Conservation (phyloP, 148 eudicot species). For the Vaccinium vitisidaea region DNA sequence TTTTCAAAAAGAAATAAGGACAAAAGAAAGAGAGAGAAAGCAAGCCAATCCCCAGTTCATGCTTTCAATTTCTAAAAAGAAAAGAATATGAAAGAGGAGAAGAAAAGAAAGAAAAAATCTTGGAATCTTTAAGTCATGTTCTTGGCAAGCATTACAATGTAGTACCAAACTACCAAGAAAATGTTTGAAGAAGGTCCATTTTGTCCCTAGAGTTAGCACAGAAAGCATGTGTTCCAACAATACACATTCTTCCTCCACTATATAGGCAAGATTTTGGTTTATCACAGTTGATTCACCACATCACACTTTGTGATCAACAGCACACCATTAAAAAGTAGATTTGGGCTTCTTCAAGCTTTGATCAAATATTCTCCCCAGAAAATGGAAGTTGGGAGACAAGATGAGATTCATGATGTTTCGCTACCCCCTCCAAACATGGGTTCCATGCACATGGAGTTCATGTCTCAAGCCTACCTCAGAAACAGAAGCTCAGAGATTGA, state of each 20-base stretch:
- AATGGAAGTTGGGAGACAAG: slow-evolving; percentile 49
- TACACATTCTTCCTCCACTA: slow-evolving; percentile 26
- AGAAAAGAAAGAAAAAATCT: background rate
- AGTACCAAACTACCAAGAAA: slow-evolving; percentile 18
- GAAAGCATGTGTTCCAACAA: slow-evolving; percentile 64
- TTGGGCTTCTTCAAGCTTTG: background rate
- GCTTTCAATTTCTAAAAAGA: background rate
- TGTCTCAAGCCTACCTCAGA: slow-evolving; percentile 64
- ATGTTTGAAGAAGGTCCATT: slow-evolving; percentile 6
- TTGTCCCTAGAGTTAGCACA: slow-evolving; percentile 27
- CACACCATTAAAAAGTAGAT: slow-evolving; percentile 3
- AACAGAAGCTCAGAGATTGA: slow-evolving; percentile 63
- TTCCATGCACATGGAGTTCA: slow-evolving; percentile 73
- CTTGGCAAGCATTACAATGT: slow-evolving; percentile 39
- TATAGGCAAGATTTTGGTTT: slow-evolving; percentile 52
- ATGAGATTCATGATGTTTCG: slow-evolving; percentile 43
- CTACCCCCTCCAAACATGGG: slow-evolving; percentile 57
- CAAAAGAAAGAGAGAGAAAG: too few species aligned
- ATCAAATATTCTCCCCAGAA: background rate
- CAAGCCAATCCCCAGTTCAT: background rate
- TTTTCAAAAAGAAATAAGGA: background rate
- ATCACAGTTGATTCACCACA: slow-evolving; percentile 36
- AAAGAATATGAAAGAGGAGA: background rate
- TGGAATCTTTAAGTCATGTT: slow-evolving; percentile 27
- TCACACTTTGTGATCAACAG: slow-evolving; percentile 13